phyloP scores from a whole-genome alignment of 495 filamentous ascomycete species.

The Hyaloscypha finlandica region DNA sequence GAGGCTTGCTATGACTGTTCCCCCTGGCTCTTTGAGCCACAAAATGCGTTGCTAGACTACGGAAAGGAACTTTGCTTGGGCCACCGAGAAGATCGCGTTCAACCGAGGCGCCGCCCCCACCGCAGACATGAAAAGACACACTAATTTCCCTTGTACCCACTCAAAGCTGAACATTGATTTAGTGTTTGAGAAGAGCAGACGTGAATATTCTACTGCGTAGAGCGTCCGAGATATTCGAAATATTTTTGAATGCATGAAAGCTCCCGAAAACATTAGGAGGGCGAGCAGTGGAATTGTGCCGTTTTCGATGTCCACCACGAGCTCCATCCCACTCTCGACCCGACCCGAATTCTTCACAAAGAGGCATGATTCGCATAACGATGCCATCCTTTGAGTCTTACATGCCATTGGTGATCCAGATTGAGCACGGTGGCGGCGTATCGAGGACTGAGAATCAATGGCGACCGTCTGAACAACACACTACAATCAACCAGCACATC shows the following conservation, averaged over 20 bases:
- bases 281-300: too few species aligned
- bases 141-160: too few species aligned
- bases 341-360: not conserved
- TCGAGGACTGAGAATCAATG: slow-evolving; percentile 54
- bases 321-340: slow-evolving; percentile 9
- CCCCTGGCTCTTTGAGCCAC: not conserved
- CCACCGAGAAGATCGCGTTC: not conserved
- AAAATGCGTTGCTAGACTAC: not conserved
- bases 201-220: too few species aligned
- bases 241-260: too few species aligned
- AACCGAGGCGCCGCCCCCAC: not conserved
- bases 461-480: slow-evolving; percentile 56
- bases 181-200: too few species aligned
- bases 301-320: not conserved
- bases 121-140: too few species aligned
- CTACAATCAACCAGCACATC: slow-evolving; percentile 67
- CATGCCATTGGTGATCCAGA: slow-evolving; percentile 6
- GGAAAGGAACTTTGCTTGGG: not conserved
- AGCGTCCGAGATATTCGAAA: too few species aligned
- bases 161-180: too few species aligned
- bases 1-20: not conserved
- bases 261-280: too few species aligned
- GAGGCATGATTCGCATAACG: not conserved
- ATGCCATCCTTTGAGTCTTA: not conserved
- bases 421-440: slow-evolving; percentile 4